Conservation (phyloP, 2,329 filamentous ascomycete species). For the Hymenoscyphus fructigenus region DNA sequence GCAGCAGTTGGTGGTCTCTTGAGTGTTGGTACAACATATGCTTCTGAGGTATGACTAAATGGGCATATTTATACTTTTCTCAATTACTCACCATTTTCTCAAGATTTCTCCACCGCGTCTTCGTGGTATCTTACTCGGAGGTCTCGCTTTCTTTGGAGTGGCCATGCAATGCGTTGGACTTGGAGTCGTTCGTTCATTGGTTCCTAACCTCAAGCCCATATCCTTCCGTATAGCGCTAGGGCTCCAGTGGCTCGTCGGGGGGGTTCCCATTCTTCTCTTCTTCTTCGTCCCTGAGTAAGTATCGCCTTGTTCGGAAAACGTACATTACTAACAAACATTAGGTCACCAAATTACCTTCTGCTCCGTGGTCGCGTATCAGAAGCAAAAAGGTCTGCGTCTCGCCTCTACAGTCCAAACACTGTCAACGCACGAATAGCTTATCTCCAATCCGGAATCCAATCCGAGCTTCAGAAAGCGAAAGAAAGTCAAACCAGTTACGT, state of each 20-base stretch:
- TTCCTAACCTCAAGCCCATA: conserved; percentile 8
- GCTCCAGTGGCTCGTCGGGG: conserved; percentile 20
- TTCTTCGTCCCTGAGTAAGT: conserved; percentile 23
- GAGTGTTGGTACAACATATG: conserved; percentile 25
- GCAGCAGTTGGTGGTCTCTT: conserved; percentile 22
- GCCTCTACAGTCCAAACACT: conserved; percentile 15
- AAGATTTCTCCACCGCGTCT: conserved; percentile 24
- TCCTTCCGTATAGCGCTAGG: conserved; percentile 20
- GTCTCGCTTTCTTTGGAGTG: conserved; percentile 20
- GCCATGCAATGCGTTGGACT: conserved; percentile 23
- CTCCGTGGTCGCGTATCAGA: conserved; percentile 10
- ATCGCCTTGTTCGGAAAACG: conserved; percentile 26
- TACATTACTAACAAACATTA: conserved; percentile 1
- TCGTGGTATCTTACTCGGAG: conserved; percentile 19
- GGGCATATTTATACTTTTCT: neutral
- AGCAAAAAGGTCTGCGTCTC: conserved; percentile 14
- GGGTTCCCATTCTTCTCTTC: conserved; percentile 17
- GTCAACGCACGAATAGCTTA: conserved; percentile 20
- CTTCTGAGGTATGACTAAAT: conserved; percentile 20
- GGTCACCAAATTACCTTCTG: conserved; percentile 25
- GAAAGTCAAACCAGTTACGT: conserved; percentile 26
- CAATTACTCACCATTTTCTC: neutral
- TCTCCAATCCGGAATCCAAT: conserved; percentile 15
- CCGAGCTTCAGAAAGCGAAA: conserved; percentile 10
- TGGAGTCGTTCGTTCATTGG: conserved; percentile 17